Base-by-base conservation (phyloP, 768 basidiomycete genomes). In the Hericium alpestre region DNA sequence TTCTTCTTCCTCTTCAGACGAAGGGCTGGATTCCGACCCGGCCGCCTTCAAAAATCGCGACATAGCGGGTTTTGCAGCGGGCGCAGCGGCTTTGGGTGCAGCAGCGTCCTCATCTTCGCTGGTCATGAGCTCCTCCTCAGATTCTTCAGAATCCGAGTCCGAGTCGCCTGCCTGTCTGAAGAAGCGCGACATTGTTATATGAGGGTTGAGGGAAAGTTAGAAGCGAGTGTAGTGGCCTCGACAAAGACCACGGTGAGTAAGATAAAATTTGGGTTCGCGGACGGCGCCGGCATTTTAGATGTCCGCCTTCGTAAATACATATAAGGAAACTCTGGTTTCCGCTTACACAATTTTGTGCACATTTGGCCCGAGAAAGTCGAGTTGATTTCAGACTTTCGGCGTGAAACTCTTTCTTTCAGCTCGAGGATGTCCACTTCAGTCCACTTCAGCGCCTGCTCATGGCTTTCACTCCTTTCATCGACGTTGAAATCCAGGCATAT, bases 101-200 rank as follows among this genome's bases (percentile, higher is more conserved):
- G 62, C 58, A 48, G 79, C 70, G 9, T 75, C 82, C 58, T 90
- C 87, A 55, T 83, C 89, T 53, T 79, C 84, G 63, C 83, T 84
- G 66, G 79, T 81, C 71, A 90, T 82, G 56, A 79, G 73, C 69
- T 85, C 81, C 73, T 90, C 87, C 69, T 75, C 74, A 40, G 73
- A 72, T 51, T 84, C 87, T 54, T 90, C 88, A 48, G 84, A 85
- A 68, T 89, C 86, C 46, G 83, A 86, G 55, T 91, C 90, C 53
- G 87, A 88, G 69, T 91, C 88, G 70, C 81, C 86, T 59, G 81
- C 88, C 74, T 83, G 80, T 75, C 87, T 84, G 76, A 93, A 92
- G 75, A 93, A 93, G 66, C 90, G 83, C 59, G 90, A 92, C 89
- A 93, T 92, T 55, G 60, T 68, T 27, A 47, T 22, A 51, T 12